Conservation (phyloP, 2,329 filamentous ascomycete species). For the Trichoderma sp. region DNA sequence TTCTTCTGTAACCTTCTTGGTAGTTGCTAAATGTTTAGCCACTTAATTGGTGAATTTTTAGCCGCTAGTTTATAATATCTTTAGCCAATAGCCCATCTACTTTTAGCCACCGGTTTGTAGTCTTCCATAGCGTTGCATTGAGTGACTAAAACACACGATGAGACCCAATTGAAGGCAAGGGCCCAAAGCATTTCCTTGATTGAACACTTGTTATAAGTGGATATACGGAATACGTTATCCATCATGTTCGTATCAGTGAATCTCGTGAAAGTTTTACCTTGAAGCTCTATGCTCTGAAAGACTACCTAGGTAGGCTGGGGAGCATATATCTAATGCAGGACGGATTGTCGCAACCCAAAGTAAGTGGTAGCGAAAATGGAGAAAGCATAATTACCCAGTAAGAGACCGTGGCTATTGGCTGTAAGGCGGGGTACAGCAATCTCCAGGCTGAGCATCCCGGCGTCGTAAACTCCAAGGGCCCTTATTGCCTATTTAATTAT, state of each 20-base stretch:
- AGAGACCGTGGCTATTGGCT: background rate
- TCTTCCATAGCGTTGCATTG: background rate
- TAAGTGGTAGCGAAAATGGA: background rate
- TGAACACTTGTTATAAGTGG: background rate
- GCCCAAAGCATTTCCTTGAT: background rate
- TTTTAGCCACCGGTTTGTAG: conserved; percentile 6
- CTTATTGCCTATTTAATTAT: background rate
- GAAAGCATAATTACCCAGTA: background rate
- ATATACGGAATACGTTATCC: background rate
- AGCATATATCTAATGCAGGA: background rate
- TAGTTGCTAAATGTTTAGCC: conserved; percentile 12
- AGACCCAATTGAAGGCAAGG: background rate
- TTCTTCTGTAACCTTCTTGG: background rate
- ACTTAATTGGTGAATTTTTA: conserved; percentile 4
- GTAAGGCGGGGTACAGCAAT: background rate
- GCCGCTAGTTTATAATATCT: conserved; percentile 1
- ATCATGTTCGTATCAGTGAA: background rate
- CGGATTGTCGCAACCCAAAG: background rate
- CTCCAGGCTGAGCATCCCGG: background rate
- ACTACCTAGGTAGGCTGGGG: background rate
- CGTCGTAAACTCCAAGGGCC: background rate
- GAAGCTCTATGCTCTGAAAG: background rate
- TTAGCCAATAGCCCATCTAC: background rate
- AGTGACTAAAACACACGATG: background rate
- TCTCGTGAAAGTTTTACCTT: background rate